Evolutionary conservation across 2,329 filamentous ascomycete genomes (phyloP), one percentile per base, ranked within the genome.

Genomic region (Kalmusia sp.): DNA sequence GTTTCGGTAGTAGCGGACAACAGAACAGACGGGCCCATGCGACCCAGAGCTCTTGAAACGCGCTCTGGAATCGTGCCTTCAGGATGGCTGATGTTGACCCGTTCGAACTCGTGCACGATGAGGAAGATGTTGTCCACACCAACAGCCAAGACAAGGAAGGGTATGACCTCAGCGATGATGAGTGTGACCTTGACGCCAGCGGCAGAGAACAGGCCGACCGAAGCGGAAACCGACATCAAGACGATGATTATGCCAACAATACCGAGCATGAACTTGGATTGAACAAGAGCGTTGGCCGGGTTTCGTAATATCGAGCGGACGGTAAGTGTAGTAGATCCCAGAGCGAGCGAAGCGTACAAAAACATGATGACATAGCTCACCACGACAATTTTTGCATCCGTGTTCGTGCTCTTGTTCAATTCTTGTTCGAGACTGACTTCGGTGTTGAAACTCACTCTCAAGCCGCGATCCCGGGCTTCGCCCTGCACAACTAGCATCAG

Each of bases 281-380:
- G 92, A 1, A 99, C 93, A 3, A 99, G 79, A 2, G 91, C 87
- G 46, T 91, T 88, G 11, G 91, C 85, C 1, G 93, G 93, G 68
- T 96, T 96, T 47, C 85, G 85, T 43, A 96, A 76, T 39, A 98
- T 78, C 52, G 93, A 90, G 62, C 84, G 85, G 52, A 93, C 78
- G 1, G 88, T 91, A 51, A 96, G 80, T 5, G 90, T 92, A 0
- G 91, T 95, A 1, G 93, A 96, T 0, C 95, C 95, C 0, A 99
- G 82, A 0, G 95, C 93, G 48, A 99, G 78, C 5, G 93, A 98
- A 3, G 93, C 95, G 70, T 99, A 99, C 57, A 99, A 78, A 76
- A 99, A 99, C 95, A 99, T 99, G 79, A 97, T 91, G 59, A 98
- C 83, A 77, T 99, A 99, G 81, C 93, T 98, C 76, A 99, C 89